Evolutionary conservation across 179 eudicot species (phyloP).

Genomic region (Monotropa hypopitys): DNA sequence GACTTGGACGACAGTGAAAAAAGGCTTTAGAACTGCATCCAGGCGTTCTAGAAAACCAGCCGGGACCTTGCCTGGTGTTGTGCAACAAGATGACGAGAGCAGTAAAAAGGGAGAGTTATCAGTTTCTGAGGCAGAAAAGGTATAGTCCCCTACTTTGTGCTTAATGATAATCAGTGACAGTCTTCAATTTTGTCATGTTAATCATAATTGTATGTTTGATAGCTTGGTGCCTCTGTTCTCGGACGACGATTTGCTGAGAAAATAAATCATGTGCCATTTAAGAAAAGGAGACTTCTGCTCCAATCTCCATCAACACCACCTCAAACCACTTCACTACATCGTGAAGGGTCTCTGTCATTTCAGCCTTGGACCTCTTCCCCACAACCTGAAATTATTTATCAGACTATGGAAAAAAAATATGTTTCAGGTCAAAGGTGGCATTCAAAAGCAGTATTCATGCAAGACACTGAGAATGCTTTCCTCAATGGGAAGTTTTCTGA

Average conservation of each 20-base stretch:
- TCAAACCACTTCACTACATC: background rate
- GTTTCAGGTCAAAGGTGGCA: conserved; percentile 16
- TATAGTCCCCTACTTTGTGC: conserved; percentile 8
- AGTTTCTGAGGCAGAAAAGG: conserved; percentile 38
- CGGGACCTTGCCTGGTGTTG: conserved; percentile 12
- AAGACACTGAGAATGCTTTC: conserved; percentile 8
- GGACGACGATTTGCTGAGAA: conserved; percentile 31
- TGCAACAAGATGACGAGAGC: conserved; percentile 16
- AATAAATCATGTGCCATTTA: conserved; percentile 40
- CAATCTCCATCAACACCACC: conserved; percentile 32
- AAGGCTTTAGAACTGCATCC: conserved; percentile 29
- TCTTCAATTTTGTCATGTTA: background rate
- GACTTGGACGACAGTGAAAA: conserved; percentile 38
- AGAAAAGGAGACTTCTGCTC: conserved; percentile 37
- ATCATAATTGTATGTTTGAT: conserved; percentile 10
- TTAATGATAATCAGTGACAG: background rate
- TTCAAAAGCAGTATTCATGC: conserved; percentile 7
- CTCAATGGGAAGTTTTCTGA: conserved; percentile 8
- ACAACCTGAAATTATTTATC: conserved; percentile 18
- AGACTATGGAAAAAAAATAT: conserved; percentile 8
- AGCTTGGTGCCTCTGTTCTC: conserved; percentile 36
- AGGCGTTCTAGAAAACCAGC: conserved; percentile 26
- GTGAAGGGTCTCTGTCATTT: conserved; percentile 13
- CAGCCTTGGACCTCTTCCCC: conserved; percentile 19
- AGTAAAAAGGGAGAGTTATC: conserved; percentile 23